Evolutionary conservation across 1,284 basidiomycete species (phyloP).

Genomic region (Ceratobasidium sp.): DNA sequence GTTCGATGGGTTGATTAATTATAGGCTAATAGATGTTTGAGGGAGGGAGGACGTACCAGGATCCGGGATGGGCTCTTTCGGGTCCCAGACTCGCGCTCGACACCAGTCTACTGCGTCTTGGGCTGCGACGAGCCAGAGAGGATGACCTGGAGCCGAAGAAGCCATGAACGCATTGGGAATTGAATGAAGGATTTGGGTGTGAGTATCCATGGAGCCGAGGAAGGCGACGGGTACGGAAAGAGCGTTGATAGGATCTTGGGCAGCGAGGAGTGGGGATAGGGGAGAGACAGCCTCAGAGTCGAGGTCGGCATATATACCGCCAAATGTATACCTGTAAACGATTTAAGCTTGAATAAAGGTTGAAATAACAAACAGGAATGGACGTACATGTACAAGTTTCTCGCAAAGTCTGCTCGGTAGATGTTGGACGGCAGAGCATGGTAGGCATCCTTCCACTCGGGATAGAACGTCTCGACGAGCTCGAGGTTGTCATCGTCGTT

Average conservation of each 20-base stretch:
- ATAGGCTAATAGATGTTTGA: background rate
- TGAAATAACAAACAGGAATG: too few relatives aligned
- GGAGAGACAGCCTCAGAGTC: conserved; percentile 20
- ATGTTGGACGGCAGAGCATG: conserved; percentile 1
- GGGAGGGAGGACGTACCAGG: conserved; percentile 9
- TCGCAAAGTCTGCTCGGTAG: conserved; percentile 28
- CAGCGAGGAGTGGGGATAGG: background rate
- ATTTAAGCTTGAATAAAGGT: background rate
- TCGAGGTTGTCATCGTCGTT: conserved; percentile 11
- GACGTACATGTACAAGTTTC: conserved; percentile 25
- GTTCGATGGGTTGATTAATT: background rate
- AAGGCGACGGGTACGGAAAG: conserved; percentile 1
- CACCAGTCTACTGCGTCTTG: conserved; percentile 28
- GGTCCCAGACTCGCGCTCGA: conserved; percentile 23
- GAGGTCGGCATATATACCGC: conserved; percentile 35
- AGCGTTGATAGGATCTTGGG: background rate
- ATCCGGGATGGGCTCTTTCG: background rate
- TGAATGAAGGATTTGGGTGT: background rate
- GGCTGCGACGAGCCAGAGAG: conserved; percentile 14
- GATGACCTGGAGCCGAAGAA: conserved; percentile 16
- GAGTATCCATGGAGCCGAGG: conserved; percentile 18
- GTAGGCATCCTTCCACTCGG: conserved; percentile 21
- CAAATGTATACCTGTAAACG: conserved; percentile 25
- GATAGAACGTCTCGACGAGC: conserved; percentile 18
- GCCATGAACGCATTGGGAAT: conserved; percentile 26